Base-by-base conservation (phyloP, 2,329 filamentous ascomycete species). In the Sclerotiophoma versabilis region DNA sequence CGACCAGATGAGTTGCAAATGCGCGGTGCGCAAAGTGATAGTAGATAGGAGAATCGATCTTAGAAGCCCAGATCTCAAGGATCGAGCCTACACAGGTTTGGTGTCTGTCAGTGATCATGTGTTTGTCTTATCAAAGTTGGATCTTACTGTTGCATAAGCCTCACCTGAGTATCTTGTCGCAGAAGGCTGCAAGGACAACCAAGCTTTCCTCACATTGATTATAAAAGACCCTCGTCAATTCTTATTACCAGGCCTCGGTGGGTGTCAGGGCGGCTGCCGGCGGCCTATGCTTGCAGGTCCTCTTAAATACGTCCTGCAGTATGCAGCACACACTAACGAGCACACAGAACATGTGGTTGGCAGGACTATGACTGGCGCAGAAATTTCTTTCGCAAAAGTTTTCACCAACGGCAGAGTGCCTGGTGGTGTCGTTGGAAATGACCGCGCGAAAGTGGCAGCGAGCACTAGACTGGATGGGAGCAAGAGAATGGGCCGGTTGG, bases 11-110 rank as follows among this genome's bases (percentile, higher is more conserved):
- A 19, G 62, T 30, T 10, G 36, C 3, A 19, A 60, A 60, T 0
- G 17, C 38, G 39, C 57, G 59, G 22, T 60, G 60, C 25, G 4
- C 11, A 9, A 15, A 19, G 2, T 14, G 4, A 9, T 26, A 34
- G 42, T 44, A 34, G n/a, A n/a, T n/a, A n/a, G n/a, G n/a, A n/a
- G n/a, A n/a, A n/a, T n/a, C n/a, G n/a, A n/a, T n/a, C n/a, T n/a
- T n/a, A n/a, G n/a, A n/a, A n/a, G n/a, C n/a, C n/a, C n/a, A n/a
- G n/a, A n/a, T n/a, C n/a, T n/a, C n/a, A n/a, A n/a, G n/a, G n/a
- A n/a, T n/a, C n/a, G n/a, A n/a, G n/a, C n/a, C n/a, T n/a, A n/a
- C n/a, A n/a, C n/a, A n/a, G n/a, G n/a, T n/a, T n/a, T n/a, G n/a
- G n/a, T n/a, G n/a, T n/a, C n/a, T n/a, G n/a, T n/a, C n/a, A n/a